Evolutionary conservation across 768 basidiomycete genomes (phyloP).

Genomic region (Psilocybe sp.): DNA sequence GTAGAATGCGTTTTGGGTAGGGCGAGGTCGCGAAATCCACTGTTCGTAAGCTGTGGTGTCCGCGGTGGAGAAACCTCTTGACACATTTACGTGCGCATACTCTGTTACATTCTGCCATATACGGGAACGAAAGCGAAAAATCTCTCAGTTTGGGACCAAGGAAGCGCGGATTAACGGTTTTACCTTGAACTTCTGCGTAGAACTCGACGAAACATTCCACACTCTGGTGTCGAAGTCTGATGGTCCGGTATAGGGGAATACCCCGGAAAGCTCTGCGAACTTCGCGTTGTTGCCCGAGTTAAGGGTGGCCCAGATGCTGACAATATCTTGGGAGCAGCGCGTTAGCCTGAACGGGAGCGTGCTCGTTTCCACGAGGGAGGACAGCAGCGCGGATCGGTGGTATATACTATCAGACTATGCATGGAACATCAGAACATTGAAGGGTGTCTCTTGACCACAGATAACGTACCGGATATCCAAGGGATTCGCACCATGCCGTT

Average conservation of each 20-base stretch:
- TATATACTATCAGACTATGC: constrained; percentile 35
- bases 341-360: constrained; percentile 53
- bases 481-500: constrained; percentile 32
- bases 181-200: constrained; percentile 7
- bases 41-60: constrained; percentile 34
- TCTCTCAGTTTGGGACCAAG: background rate
- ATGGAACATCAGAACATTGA: constrained; percentile 7
- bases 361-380: constrained; percentile 54
- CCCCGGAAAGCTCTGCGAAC: constrained; percentile 56
- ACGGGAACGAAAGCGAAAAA: no score
- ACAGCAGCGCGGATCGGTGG: constrained; percentile 55
- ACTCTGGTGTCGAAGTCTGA: constrained; percentile 25
- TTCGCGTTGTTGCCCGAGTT: constrained; percentile 52
- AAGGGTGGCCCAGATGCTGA: constrained; percentile 42
- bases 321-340: constrained; percentile 33
- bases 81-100: constrained; percentile 51
- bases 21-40: constrained; percentile 27
- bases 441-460: constrained; percentile 3
- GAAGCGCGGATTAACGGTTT: background rate
- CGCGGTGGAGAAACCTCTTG: constrained; percentile 52
- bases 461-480: constrained; percentile 13
- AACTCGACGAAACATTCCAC: constrained; percentile 38
- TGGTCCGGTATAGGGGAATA: constrained; percentile 39
- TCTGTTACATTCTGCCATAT: constrained; percentile 10
- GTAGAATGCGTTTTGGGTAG: constrained; percentile 26